A percentile compares a stretch with the other conserved stretches of the same genome.
These are phyloP conservation scores for Metschnikowia lachancei DNA, from an alignment of 805 yeast genomes.

Conservation along the genomic window DNA sequence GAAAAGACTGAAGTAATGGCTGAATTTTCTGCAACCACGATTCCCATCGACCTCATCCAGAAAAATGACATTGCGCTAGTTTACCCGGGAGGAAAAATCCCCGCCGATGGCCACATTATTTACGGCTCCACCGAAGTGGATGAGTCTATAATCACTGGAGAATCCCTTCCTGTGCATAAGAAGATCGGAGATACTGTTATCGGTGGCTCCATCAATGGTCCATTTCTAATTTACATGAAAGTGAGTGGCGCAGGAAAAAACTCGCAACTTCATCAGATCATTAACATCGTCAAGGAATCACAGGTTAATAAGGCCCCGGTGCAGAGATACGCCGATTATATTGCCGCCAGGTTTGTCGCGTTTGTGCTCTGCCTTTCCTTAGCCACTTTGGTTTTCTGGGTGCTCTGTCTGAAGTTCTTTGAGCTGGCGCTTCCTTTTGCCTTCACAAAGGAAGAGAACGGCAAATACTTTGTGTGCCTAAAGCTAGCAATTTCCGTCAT, in stretches of 20 bases:
- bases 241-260: constrained; percentile 75
- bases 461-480: constrained; percentile 64
- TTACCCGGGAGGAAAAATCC: constrained; percentile 82
- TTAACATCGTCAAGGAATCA: constrained; percentile 81
- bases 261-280: constrained; percentile 85
- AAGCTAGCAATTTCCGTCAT: constrained; percentile 85
- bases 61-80: constrained; percentile 72
- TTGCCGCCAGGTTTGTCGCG: constrained; percentile 87
- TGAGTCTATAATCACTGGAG: constrained; percentile 92
- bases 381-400: constrained; percentile 53
- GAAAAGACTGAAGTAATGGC: constrained; percentile 13
- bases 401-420: constrained; percentile 29
- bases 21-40: constrained; percentile 41
- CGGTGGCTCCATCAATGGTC: constrained; percentile 90
- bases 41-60: constrained; percentile 79
- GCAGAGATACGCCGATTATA: constrained; percentile 80
- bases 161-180: constrained; percentile 73
- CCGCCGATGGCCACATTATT: constrained; percentile 85
- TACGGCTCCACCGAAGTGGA: constrained; percentile 81
- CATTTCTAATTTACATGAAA: constrained; percentile 63
- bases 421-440: constrained; percentile 42
- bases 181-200: constrained; percentile 58
- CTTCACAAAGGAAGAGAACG: constrained; percentile 47
- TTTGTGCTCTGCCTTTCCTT: constrained; percentile 59
- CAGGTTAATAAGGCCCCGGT: constrained; percentile 88